Base-by-base conservation (phyloP, 805 yeast species). In the Wickerhamomyces strasburgensis region DNA sequence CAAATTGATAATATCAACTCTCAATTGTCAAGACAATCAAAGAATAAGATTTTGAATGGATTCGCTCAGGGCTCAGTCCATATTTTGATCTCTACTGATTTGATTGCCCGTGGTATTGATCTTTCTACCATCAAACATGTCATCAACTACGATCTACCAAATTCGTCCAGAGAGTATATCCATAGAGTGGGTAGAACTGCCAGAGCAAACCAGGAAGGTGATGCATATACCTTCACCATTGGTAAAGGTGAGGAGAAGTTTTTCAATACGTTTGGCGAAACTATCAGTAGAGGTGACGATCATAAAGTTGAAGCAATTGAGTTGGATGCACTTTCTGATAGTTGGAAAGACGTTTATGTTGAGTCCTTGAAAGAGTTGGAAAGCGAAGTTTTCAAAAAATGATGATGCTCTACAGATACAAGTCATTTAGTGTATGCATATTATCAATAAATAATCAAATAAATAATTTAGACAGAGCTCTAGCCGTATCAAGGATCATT, bases 131-230 rank as follows among this genome's bases (percentile, higher is more conserved):
- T 93, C 33, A 69, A 75, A 30, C 74, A 77, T 44, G 96, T 93
- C 10, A 65, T 93, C 35, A 93, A 93, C 61, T 93, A 93, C 59
- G 98, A 93, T 55, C 60, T 88, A 37, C 98, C 99, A 16, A 70
- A 76, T 18, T 83, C 96, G 1, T 72, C 89, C 1, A 80, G 94
- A 46, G 98, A 93, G 50, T 93, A 93, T 49, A 87, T 93, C 19
- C 99, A 93, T 61, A 74, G 99, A 52, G 87, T 88, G 27, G 99
- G 99, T 28, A 80, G 99, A 66, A 89, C 98, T 0, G 97, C 98
- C 2, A 78, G 99, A 63, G 99, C 98, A 3, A 80, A 83, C 35
- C 74, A 78, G 25, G 35, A 47, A 1, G 99, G 99, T 56, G 63
- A 65, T 26, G 95, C 96, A 0, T 73, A 79, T 56, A 83, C 78